These are phyloP conservation scores for Boletellus deceptivus DNA, from an alignment of 1,284 basidiomycete genomes.

Conservation along the genomic window DNA sequence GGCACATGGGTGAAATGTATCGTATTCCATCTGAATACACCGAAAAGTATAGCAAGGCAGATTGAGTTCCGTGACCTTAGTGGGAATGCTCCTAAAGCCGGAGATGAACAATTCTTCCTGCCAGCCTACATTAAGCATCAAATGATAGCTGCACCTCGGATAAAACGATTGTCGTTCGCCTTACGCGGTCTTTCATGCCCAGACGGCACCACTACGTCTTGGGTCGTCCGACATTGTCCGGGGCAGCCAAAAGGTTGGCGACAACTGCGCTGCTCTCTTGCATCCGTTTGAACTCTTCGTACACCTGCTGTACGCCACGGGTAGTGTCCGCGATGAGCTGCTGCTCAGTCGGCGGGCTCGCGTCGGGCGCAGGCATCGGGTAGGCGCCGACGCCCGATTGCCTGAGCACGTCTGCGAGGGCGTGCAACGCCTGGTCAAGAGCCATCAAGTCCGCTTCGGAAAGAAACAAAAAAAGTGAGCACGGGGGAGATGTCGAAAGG, in stretches of 20 bases:
- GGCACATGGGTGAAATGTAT: too few species aligned
- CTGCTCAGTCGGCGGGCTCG: slow-evolving; percentile 28
- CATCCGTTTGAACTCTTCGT: slow-evolving; percentile 39
- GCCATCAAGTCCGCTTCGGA: slow-evolving; percentile 36
- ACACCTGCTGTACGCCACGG: slow-evolving; percentile 39
- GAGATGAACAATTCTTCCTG: too few species aligned
- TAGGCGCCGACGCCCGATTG: slow-evolving; percentile 46
- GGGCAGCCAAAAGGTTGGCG: slow-evolving; percentile 30
- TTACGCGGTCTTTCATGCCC: not conserved
- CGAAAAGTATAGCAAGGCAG: too few species aligned
- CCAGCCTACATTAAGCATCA: too few species aligned
- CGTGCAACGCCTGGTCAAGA: slow-evolving; percentile 37
- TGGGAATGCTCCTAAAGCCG: too few species aligned
- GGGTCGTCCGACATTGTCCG: slow-evolving; percentile 16
- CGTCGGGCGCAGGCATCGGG: slow-evolving; percentile 30
- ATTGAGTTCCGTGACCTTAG: too few species aligned
- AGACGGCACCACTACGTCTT: slow-evolving; percentile 10
- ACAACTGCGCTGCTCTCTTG: slow-evolving; percentile 45
- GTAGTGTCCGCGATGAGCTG: slow-evolving; percentile 38
- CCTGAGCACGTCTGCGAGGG: slow-evolving; percentile 38
- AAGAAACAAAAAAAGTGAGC: not conserved
- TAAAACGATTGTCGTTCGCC: not conserved
- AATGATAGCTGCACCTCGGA: too few species aligned
- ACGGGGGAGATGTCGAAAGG: too few species aligned
- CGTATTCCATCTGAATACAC: not conserved